Evolutionary conservation across 345 rosid genomes (phyloP).

Genomic region (Cardamine chenopodiifolia): DNA sequence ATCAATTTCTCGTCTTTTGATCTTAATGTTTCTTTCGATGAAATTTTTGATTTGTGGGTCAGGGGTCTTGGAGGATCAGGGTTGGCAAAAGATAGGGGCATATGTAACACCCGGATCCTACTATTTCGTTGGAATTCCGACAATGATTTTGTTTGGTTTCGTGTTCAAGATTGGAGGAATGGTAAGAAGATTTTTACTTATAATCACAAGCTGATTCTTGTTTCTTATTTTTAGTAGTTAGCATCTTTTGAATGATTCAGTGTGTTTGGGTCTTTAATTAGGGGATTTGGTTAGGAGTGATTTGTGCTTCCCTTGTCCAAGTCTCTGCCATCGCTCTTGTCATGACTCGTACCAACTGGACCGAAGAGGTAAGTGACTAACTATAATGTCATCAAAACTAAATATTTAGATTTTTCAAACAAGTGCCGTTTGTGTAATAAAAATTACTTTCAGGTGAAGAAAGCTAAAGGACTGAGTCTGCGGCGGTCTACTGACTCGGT

Average conservation of each 20-base stretch:
- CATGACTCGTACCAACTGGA: conserved; percentile 6
- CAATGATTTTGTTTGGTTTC: background rate
- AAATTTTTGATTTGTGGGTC: background rate
- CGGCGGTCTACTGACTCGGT: background rate
- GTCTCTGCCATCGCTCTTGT: background rate
- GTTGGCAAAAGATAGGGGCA: background rate
- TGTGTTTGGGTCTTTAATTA: background rate
- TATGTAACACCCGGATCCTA: background rate
- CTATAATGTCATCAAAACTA: no score
- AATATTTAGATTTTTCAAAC: no score
- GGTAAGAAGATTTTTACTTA: background rate
- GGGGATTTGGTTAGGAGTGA: conserved; percentile 3
- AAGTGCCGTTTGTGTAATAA: background rate
- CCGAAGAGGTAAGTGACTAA: background rate
- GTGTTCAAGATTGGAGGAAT: background rate
- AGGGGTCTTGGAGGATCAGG: background rate
- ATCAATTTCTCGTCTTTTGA: background rate
- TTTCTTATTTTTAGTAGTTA: background rate
- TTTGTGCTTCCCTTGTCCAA: background rate
- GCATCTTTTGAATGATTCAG: background rate
- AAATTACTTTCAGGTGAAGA: background rate
- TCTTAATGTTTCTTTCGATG: background rate
- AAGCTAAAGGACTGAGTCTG: background rate
- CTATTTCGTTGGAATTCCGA: no score
- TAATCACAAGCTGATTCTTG: background rate